A percentile compares a stretch with the other conserved stretches of the same genome.
phyloP scores from a whole-genome alignment of 23 red algal species.

The Gracilariopsis chorda region DNA sequence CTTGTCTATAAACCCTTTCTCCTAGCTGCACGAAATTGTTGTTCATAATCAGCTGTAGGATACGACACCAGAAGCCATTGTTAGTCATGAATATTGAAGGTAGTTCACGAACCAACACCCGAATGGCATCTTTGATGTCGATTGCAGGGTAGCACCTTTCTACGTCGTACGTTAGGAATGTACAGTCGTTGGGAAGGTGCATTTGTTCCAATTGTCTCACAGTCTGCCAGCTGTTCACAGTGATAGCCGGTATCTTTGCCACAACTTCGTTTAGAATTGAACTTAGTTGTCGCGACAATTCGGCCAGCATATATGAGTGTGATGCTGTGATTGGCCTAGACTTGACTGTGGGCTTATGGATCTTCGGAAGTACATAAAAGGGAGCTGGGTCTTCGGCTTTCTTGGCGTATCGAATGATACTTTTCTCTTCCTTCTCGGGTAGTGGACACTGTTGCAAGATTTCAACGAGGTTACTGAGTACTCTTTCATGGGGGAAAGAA shows the following conservation, averaged over 20 bases:
- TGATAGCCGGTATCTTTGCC: not conserved
- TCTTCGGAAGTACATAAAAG: not conserved
- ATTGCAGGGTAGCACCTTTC: not conserved
- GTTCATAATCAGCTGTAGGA: not conserved
- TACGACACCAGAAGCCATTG: not conserved
- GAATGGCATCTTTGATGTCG: not conserved
- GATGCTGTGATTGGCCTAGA: not conserved
- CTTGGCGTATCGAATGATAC: not conserved
- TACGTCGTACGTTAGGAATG: not conserved
- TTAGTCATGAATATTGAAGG: not conserved
- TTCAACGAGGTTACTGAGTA: not conserved
- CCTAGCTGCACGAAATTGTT: not conserved
- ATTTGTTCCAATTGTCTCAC: too few relatives aligned
- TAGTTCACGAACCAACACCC: not conserved
- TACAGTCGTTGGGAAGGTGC: not conserved
- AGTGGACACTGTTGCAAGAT: too few relatives aligned
- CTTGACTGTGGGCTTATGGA: not conserved
- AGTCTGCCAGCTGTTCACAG: not conserved
- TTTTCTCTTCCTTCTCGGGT: too few relatives aligned
- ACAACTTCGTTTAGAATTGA: not conserved
- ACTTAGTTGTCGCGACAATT: not conserved
- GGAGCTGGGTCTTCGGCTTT: not conserved
- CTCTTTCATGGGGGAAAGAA: not conserved
- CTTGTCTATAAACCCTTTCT: not conserved
- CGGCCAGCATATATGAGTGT: too few relatives aligned